Conservation (phyloP, 2,329 filamentous ascomycete species). For the Cercospora citrullina region DNA sequence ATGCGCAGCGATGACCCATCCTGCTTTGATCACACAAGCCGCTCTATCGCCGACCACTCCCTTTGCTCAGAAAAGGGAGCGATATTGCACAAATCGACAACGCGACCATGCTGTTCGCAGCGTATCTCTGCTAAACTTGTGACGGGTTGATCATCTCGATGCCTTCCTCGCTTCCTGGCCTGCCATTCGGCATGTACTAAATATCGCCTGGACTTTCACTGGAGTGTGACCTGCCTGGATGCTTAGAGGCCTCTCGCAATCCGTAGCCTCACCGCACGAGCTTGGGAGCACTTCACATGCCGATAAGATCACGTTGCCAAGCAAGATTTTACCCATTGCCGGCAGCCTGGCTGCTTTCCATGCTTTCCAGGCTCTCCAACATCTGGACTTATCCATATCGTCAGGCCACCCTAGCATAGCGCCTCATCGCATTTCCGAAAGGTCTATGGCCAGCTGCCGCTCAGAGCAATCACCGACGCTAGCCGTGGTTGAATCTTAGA, state of each 20-base stretch:
- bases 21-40: not conserved
- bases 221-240: not conserved
- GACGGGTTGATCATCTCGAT: not conserved
- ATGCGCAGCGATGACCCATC: constrained; percentile 37
- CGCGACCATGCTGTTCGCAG: not conserved
- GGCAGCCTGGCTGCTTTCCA: not conserved
- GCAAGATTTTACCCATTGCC: not conserved
- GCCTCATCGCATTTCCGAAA: not conserved
- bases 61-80: not conserved
- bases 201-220: not conserved
- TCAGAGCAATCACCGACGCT: not conserved
- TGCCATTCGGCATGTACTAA: not conserved
- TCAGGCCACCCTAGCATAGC: not conserved
- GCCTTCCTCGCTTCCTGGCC: not conserved
- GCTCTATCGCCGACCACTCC: not conserved
- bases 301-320: not conserved
- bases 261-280: not conserved
- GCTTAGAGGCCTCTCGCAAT: not conserved
- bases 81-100: not conserved
- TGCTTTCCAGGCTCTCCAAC: not conserved
- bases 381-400: not conserved
- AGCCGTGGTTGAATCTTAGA: constrained; percentile 7
- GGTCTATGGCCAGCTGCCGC: not conserved
- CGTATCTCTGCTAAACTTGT: not conserved
- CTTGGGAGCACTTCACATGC: not conserved